Evolutionary conservation across 176 grass and related monocot species (phyloP).

Genomic region (Hordeum vulgare): DNA sequence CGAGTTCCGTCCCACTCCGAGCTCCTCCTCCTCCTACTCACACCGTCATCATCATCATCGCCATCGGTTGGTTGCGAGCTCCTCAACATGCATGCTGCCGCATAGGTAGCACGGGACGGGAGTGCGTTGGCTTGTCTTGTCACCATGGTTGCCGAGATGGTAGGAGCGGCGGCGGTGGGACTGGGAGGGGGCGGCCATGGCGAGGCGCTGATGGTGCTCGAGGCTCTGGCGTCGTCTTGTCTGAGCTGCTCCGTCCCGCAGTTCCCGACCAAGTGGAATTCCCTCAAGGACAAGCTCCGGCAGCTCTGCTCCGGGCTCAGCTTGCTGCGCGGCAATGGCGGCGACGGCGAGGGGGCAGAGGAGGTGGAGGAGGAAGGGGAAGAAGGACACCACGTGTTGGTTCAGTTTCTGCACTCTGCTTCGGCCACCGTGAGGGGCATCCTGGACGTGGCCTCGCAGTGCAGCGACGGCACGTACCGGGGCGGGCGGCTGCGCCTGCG

Average conservation of each 20-base stretch:
- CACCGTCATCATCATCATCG: background rate
- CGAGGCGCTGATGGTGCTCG: conserved; percentile 31
- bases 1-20: background rate
- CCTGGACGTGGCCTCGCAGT: conserved; percentile 33
- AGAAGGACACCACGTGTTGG: background rate
- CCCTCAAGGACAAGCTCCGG: conserved; percentile 74
- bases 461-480: conserved; percentile 46
- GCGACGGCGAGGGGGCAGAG: background rate
- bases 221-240: conserved; percentile 50
- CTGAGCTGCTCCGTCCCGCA: conserved; percentile 29
- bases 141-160: conserved; percentile 31
- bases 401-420: conserved; percentile 30
- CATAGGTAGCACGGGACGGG: background rate
- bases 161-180: conserved; percentile 7
- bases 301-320: conserved; percentile 39
- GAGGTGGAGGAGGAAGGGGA: background rate
- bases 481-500: conserved; percentile 70
- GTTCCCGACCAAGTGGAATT: conserved; percentile 76
- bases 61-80: conserved; percentile 2
- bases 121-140: background rate
- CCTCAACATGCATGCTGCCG: conserved; percentile 18
- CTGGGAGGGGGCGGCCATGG: background rate
- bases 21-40: background rate
- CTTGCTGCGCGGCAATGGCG: background rate
- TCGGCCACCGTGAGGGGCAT: conserved; percentile 36